phyloP scores from a whole-genome alignment of 352 stramenopile species.

The Pythium sp. region DNA sequence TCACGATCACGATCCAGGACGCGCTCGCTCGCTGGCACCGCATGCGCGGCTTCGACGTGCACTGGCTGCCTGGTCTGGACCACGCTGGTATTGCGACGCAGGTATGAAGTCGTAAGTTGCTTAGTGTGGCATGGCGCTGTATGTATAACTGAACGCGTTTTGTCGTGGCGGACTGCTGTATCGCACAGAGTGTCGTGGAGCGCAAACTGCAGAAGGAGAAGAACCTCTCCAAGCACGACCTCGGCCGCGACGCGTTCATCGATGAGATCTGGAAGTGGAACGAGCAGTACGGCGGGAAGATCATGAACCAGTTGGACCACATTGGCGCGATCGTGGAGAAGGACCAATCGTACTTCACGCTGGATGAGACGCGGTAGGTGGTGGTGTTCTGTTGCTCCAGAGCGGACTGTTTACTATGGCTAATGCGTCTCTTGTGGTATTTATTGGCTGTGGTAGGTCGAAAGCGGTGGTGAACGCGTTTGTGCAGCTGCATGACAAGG shows the following conservation, averaged over 20 bases:
- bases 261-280: conserved; percentile 98
- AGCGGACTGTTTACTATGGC: not conserved
- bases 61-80: conserved; percentile 97
- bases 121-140: not conserved
- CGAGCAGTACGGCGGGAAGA: conserved; percentile 94
- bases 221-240: conserved; percentile 89
- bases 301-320: conserved; percentile 93
- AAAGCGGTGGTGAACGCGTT: conserved; percentile 65
- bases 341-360: conserved; percentile 96
- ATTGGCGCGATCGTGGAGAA: conserved; percentile 97
- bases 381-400: conserved; percentile 25
- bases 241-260: conserved; percentile 97
- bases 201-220: conserved; percentile 97
- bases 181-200: conserved; percentile 94
- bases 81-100: conserved; percentile 99
- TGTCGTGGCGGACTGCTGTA: not conserved
- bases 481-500: conserved; percentile 93
- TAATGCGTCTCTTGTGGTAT: not conserved
- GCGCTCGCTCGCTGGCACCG: conserved; percentile 96
- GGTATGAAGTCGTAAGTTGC: conserved; percentile 7
- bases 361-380: conserved; percentile 94
- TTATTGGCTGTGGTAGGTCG: conserved; percentile 22
- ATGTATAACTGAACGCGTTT: not conserved
- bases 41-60: conserved; percentile 96
- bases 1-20: conserved; percentile 98